Evolutionary conservation across 2,329 filamentous ascomycete genomes (phyloP).

Genomic region (Apiospora rasikravindrae): DNA sequence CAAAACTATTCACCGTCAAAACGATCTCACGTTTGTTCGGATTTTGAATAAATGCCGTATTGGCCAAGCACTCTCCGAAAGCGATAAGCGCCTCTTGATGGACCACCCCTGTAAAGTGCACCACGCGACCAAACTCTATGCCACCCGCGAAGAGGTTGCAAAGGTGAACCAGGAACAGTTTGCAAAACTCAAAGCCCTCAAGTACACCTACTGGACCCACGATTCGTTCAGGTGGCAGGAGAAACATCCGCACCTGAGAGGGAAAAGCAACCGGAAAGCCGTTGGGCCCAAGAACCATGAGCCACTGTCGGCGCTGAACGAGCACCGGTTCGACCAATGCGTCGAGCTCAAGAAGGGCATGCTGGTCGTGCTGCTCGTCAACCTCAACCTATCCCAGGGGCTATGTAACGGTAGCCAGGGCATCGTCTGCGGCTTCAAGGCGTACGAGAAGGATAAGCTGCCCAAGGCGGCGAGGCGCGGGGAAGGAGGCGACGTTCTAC

Average conservation of each 20-base stretch:
- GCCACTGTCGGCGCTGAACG: slow-evolving; percentile 42
- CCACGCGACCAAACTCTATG: slow-evolving; percentile 51
- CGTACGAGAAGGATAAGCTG: slow-evolving; percentile 35
- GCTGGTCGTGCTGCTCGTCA: slow-evolving; percentile 58
- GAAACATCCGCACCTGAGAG: slow-evolving; percentile 34
- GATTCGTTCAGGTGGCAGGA: slow-evolving; percentile 49
- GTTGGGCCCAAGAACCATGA: slow-evolving; percentile 29
- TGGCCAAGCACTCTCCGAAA: slow-evolving; percentile 44
- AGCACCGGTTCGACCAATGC: slow-evolving; percentile 51
- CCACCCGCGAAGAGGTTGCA: slow-evolving; percentile 45
- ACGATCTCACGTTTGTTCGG: slow-evolving; percentile 56
- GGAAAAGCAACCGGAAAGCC: slow-evolving; percentile 30
- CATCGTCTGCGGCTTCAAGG: slow-evolving; percentile 50
- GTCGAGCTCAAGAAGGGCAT: slow-evolving; percentile 55
- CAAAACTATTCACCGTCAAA: slow-evolving; percentile 61
- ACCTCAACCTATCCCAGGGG: slow-evolving; percentile 47
- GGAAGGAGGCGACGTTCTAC: too few species aligned
- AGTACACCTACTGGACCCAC: slow-evolving; percentile 39
- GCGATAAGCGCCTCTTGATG: slow-evolving; percentile 49
- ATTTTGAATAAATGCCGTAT: slow-evolving; percentile 61
- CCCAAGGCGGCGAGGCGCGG: too few species aligned
- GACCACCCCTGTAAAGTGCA: slow-evolving; percentile 48
- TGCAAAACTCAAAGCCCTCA: slow-evolving; percentile 36
- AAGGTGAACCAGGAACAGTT: slow-evolving; percentile 42
- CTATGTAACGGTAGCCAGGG: slow-evolving; percentile 57